Conservation (phyloP, 257 asterid genomes). For the Solanum virginianum region DNA sequence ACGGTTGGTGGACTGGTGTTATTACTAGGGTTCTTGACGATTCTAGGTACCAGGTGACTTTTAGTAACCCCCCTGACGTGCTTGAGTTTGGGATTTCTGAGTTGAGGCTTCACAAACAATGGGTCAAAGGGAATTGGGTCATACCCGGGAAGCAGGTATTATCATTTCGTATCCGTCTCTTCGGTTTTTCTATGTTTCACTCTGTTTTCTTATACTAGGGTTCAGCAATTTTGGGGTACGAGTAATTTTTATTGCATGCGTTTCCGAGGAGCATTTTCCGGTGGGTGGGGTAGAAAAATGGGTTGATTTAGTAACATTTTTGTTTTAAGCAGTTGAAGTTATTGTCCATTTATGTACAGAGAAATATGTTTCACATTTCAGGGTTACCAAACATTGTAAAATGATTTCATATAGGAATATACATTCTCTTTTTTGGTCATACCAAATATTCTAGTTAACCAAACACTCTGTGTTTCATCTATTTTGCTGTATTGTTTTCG, state of each 20-base stretch:
- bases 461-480: neutral
- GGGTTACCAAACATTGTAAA: neutral
- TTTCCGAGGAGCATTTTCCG: neutral
- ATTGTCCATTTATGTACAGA: neutral
- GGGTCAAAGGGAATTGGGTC: conserved; percentile 54
- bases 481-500: neutral
- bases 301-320: neutral
- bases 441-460: neutral
- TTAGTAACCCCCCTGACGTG: conserved; percentile 44
- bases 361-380: neutral
- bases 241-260: neutral
- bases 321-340: neutral
- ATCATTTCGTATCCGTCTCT: neutral
- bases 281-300: neutral
- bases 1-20: conserved; percentile 69
- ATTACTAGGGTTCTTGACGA: conserved; percentile 16
- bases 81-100: conserved; percentile 34
- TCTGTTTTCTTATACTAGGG: neutral
- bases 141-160: conserved; percentile 43
- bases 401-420: neutral
- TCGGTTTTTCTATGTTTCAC: neutral
- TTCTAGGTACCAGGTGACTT: conserved; percentile 23
- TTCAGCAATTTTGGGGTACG: neutral
- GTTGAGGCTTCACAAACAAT: conserved; percentile 50
- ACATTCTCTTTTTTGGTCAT: neutral